Base-by-base conservation (phyloP, 2,329 filamentous ascomycete species). In the Leptodontidium sp. region DNA sequence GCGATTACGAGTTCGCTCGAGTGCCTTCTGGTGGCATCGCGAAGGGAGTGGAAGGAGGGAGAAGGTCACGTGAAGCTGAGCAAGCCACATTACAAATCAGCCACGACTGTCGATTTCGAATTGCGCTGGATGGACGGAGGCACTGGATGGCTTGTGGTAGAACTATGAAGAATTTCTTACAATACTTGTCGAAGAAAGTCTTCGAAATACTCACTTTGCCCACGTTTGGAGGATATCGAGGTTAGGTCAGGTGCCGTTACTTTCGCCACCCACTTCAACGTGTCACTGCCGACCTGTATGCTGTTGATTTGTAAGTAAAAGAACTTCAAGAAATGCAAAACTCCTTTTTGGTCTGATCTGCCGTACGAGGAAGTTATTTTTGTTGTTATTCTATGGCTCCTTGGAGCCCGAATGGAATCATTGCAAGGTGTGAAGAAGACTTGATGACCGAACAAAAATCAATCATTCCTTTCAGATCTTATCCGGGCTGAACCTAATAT, bases 11-110 rank as follows among this genome's bases (percentile, higher is more conserved):
- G 61, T 9, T 29, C 15, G 5, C 24, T 35, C 64, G 49, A n/a
- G 71, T 66, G 47, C 59, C 59, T 64, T 72, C 71, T 70, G 61
- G 74, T 73, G 68, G 63, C 45, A 67, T 67, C 70, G 45, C 59
- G 73, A 74, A 74, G 29, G 40, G 52, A 9, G 59, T 66, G 58
- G 72, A 74, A 72, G 26, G 26, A 11, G 14, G 53, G 38, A 53
- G 64, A 67, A 62, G 5, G 12, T 47, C 64, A 59, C 52, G 26
- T 61, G 59, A 29, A 53, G 47, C 17, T 64, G 47, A 64, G 35
- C 47, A 43, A 52, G 59, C 53, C 43, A 55, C 64, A 69, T 69
- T 66, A 69, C 52, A 58, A 69, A 69, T 64, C 92, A 61, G 53
- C 38, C 43, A 50, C 92, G 15, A 38, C 15, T 50, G 15, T 12